phyloP scores from a whole-genome alignment of 345 rosid genomes.

The Aegle marmelos region DNA sequence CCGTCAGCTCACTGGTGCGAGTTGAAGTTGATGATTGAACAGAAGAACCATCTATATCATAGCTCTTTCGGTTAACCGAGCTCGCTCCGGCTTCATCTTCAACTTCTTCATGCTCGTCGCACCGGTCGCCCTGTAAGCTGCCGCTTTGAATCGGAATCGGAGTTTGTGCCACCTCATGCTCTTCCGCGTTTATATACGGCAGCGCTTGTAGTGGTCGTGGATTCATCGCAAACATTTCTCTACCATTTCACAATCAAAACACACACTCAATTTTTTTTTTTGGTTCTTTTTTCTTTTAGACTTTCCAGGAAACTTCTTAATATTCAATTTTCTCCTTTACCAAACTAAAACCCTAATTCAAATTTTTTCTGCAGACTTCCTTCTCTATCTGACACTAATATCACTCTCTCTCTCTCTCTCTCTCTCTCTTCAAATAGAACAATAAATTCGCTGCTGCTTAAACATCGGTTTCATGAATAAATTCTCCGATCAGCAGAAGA shows the following conservation, averaged over 20 bases:
- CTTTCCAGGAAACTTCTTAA: background rate
- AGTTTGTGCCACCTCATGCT: background rate
- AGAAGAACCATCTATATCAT: background rate
- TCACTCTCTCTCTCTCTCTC: background rate
- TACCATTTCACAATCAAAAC: constrained; percentile 14
- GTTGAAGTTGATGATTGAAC: constrained; percentile 3
- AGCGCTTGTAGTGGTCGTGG: constrained; percentile 19
- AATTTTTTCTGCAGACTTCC: background rate
- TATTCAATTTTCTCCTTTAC: background rate
- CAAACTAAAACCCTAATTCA: constrained; percentile 13
- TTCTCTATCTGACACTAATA: background rate
- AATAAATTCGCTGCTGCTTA: background rate
- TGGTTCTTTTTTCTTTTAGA: background rate
- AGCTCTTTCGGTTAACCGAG: background rate
- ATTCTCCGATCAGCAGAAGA: background rate
- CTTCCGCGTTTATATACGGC: constrained; percentile 4
- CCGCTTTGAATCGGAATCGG: background rate
- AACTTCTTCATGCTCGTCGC: background rate
- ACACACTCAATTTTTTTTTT: background rate
- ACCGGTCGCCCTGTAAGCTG: background rate
- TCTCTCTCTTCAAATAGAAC: background rate
- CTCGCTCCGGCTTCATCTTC: background rate
- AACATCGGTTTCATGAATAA: background rate
- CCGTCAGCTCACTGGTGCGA: constrained; percentile 45
- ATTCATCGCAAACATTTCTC: constrained; percentile 30